Evolutionary conservation across 805 yeast genomes (phyloP).

Genomic region (Hanseniaspora thailandica): DNA sequence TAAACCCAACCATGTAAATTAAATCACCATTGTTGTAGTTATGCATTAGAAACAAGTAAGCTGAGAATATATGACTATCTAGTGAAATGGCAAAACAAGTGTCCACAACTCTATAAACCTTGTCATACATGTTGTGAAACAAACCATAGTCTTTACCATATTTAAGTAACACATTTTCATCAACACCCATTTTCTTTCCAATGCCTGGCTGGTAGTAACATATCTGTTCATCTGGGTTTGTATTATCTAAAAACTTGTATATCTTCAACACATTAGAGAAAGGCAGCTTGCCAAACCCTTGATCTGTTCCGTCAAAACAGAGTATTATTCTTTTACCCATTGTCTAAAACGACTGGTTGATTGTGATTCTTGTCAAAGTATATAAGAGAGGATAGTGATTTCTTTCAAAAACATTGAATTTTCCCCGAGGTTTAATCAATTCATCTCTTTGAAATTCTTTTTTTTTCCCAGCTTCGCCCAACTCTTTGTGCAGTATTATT

Average conservation of each 20-base stretch:
- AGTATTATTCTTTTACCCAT: conserved; percentile 36
- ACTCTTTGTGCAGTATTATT: background rate
- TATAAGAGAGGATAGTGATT: too few relatives aligned
- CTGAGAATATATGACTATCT: conserved; percentile 46
- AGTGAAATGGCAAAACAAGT: conserved; percentile 43
- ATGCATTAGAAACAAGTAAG: conserved; percentile 42
- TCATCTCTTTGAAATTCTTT: background rate
- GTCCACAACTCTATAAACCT: conserved; percentile 25
- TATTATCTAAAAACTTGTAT: conserved; percentile 41
- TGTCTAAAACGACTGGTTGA: background rate
- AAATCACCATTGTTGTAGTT: conserved; percentile 40
- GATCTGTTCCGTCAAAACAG: conserved; percentile 55
- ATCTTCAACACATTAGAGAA: conserved; percentile 44
- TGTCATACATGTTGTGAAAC: conserved; percentile 20
- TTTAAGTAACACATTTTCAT: conserved; percentile 18
- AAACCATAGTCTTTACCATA: conserved; percentile 18
- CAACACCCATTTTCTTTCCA: conserved; percentile 41
- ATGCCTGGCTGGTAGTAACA: conserved; percentile 63
- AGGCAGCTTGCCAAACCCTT: conserved; percentile 45
- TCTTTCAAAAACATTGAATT: too few relatives aligned
- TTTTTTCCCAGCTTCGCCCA: background rate
- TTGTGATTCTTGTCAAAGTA: background rate
- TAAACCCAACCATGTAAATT: conserved; percentile 48
- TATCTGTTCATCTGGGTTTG: conserved; percentile 31
- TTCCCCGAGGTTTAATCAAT: background rate